Evolutionary conservation across 139 green algal species (phyloP).

Genomic region (Trebouxia sp.): DNA sequence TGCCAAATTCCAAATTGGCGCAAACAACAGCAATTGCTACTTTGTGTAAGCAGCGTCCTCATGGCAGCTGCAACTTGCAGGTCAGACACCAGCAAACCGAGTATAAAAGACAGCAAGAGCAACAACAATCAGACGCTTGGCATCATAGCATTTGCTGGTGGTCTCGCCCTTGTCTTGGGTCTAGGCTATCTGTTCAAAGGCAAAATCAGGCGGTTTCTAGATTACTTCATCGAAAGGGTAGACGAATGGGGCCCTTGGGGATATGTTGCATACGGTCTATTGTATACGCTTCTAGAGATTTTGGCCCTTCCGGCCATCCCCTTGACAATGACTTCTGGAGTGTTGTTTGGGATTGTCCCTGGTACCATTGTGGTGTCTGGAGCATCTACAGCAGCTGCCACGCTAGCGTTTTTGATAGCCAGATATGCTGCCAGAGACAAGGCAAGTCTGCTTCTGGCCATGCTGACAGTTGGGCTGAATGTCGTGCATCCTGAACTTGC

Average conservation of each 20-base stretch:
- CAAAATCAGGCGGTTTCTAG: conserved; percentile 61
- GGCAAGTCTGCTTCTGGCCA: conserved; percentile 39
- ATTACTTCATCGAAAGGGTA: conserved; percentile 67
- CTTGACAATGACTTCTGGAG: conserved; percentile 85
- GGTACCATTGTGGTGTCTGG: conserved; percentile 81
- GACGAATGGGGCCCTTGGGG: conserved; percentile 68
- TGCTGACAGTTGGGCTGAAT: not conserved
- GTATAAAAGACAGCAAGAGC: not conserved
- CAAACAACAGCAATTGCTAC: no score
- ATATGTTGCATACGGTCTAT: conserved; percentile 30
- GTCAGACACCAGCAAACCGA: not conserved
- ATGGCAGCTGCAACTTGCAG: not conserved
- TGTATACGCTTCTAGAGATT: conserved; percentile 44
- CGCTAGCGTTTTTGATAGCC: conserved; percentile 91
- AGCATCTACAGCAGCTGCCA: conserved; percentile 73
- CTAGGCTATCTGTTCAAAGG: conserved; percentile 57
- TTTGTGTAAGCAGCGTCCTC: not conserved
- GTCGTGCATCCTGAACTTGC: no score
- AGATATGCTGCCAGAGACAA: conserved; percentile 86
- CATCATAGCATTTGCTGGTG: conserved; percentile 44
- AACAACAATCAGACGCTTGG: conserved; percentile 22
- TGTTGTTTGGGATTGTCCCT: conserved; percentile 74
- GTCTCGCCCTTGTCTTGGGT: conserved; percentile 53
- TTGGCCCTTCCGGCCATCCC: conserved; percentile 82
- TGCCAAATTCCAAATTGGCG: no score